Percentiles rank a stretch among this genome's conserved stretches.
Conservation (phyloP, 225 moss, liverwort and hornwort genomes). For the Takakia lepidozioides region DNA sequence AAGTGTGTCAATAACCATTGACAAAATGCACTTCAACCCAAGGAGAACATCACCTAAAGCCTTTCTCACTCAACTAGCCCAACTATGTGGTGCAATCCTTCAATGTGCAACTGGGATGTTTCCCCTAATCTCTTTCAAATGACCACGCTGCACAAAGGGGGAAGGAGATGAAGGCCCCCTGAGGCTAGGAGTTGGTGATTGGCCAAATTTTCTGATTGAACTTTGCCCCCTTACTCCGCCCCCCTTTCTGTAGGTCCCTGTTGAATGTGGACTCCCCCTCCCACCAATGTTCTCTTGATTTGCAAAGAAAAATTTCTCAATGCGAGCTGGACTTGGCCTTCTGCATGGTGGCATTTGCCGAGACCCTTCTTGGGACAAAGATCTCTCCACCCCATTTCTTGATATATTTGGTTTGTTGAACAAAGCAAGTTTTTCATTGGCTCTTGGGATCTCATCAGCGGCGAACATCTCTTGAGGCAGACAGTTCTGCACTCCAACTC, state of each 20-base stretch:
- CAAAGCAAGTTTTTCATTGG: not conserved
- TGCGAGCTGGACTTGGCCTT: slow-evolving; percentile 31
- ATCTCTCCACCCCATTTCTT: slow-evolving; percentile 22
- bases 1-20: too few relatives aligned
- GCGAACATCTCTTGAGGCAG: slow-evolving; percentile 19
- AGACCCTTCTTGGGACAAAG: slow-evolving; percentile 28
- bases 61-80: too few relatives aligned
- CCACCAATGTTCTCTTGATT: slow-evolving; percentile 51
- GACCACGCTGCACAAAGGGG: slow-evolving; percentile 28
- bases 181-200: slow-evolving; percentile 41
- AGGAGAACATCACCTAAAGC: too few relatives aligned
- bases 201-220: slow-evolving; percentile 23
- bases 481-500: slow-evolving; percentile 18
- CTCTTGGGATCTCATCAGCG: slow-evolving; percentile 12
- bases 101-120: too few relatives aligned
- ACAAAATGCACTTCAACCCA: too few relatives aligned
- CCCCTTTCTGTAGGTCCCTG: slow-evolving; percentile 14
- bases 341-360: slow-evolving; percentile 18
- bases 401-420: slow-evolving; percentile 9
- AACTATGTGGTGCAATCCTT: too few relatives aligned
- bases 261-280: slow-evolving; percentile 9
- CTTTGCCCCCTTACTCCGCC: slow-evolving; percentile 23
- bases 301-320: slow-evolving; percentile 18
- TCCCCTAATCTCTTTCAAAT: slow-evolving; percentile 37
- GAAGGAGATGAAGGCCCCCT: slow-evolving; percentile 30